These are phyloP conservation scores for Malania oleifera DNA, from an alignment of 164 flowering plant species.

Conservation along the genomic window DNA sequence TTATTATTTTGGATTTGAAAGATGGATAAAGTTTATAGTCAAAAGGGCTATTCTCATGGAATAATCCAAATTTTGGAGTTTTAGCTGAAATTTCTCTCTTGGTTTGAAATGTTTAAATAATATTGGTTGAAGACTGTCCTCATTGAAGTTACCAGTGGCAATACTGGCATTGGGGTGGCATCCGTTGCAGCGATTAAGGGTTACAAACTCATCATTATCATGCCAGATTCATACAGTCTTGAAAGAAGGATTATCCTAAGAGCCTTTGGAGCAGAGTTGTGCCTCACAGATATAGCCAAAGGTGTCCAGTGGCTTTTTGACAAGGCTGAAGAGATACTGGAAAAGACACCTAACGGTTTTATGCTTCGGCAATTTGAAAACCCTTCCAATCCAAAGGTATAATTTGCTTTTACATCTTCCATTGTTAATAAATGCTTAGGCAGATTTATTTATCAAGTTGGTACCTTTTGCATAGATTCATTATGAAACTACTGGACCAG, in stretches of 20 bases:
- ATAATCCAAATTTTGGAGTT: neutral
- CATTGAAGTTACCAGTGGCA: conserved; percentile 37
- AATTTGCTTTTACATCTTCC: neutral
- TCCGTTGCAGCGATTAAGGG: conserved; percentile 37
- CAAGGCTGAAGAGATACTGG: conserved; percentile 24
- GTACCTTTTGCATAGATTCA: conserved; percentile 4
- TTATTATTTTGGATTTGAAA: too few relatives aligned
- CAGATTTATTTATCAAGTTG: neutral
- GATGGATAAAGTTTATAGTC: too few relatives aligned
- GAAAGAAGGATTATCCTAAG: conserved; percentile 34
- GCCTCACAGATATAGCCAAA: conserved; percentile 23
- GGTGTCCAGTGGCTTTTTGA: conserved; percentile 23
- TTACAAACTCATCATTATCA: conserved; percentile 29
- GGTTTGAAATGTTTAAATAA: neutral
- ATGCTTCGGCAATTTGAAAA: conserved; percentile 30
- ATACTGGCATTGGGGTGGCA: conserved; percentile 44
- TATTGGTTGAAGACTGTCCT: conserved; percentile 28
- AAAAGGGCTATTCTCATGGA: too few relatives aligned
- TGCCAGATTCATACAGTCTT: conserved; percentile 33
- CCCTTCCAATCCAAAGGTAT: conserved; percentile 43
- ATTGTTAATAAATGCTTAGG: neutral
- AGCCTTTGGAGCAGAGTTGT: conserved; percentile 43
- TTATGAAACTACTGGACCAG: conserved; percentile 16
- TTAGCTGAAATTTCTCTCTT: neutral
- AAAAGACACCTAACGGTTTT: conserved; percentile 25